Base-by-base conservation (phyloP, 257 asterid genomes). In the Solanum megistacrolobum region DNA sequence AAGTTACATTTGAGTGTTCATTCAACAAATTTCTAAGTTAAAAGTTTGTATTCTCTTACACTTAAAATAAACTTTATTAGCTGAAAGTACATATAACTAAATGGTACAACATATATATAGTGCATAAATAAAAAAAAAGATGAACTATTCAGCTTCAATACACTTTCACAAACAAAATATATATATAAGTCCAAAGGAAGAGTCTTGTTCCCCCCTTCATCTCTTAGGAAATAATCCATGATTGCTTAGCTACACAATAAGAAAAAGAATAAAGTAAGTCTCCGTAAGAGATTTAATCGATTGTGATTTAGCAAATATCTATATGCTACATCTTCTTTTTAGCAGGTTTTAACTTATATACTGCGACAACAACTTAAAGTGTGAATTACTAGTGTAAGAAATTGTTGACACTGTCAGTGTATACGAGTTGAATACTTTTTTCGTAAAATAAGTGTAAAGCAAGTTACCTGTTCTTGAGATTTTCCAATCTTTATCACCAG, bases 401-500 rank as follows among this genome's bases (percentile, higher is more conserved):
- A 74, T 20, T 74, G 20, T 74, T 74, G 52, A 74, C 8, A 20
- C 60, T 21, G 52, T 38, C 58, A 38, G 23, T 75, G 58, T 21
- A 75, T 74, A 74, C 13, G 5, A 75, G 83, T 81, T 46, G n/a
- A 9, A 46, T 5, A 3, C 9, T 13, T 25, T 39, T 25, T 12
- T 21, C 4, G 4, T 55, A 55, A 55, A 55, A 79, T 25, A 43
- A 78, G 10, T 81, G 41, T 16, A 36, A 52, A 48, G 7, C 4
- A 71, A 43, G 68, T 13, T 90, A 96, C 98, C 98, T 88, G 87
- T 89, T 89, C 71, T 91, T 0, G 99, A 96, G 39, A 96, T 92
- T 83, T 36, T 84, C 93, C 94, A 92, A 68, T 94, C 87, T 60
- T 88, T 86, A 88, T 96, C 99, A 66, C 93, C 95, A 84, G 88